Percentiles rank a stretch among this genome's conserved stretches.
Evolutionary conservation across 768 basidiomycete species (phyloP).

Genomic region (Trametes coccinea): DNA sequence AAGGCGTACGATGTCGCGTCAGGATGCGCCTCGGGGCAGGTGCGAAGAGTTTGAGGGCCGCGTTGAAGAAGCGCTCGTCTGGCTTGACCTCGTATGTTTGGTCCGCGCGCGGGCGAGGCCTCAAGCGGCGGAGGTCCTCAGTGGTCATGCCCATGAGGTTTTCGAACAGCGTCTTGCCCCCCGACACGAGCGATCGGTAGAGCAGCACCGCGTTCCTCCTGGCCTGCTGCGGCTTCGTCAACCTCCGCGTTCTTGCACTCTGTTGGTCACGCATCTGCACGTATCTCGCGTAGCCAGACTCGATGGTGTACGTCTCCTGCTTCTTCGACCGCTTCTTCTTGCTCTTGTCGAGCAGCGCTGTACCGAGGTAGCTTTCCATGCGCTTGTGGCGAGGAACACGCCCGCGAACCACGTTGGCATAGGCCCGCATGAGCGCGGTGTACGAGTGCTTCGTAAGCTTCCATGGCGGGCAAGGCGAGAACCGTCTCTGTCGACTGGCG

Average conservation of each 20-base stretch:
- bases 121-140: background rate
- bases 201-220: conserved; percentile 32
- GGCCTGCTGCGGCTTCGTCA: conserved; percentile 1
- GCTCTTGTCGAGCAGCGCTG: background rate
- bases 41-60: conserved; percentile 46
- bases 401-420: conserved; percentile 46
- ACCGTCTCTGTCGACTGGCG: conserved; percentile 45
- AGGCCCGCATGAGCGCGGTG: conserved; percentile 69
- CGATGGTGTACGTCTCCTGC: conserved; percentile 27
- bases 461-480: conserved; percentile 50
- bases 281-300: conserved; percentile 40
- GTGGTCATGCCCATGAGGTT: background rate
- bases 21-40: conserved; percentile 4
- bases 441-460: conserved; percentile 65
- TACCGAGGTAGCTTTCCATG: conserved; percentile 1
- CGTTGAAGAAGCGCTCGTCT: conserved; percentile 72
- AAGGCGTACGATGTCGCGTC: conserved; percentile 14
- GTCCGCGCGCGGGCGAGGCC: background rate
- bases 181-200: conserved; percentile 30
- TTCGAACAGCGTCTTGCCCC: conserved; percentile 16
- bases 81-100: conserved; percentile 37
- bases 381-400: conserved; percentile 16
- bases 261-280: conserved; percentile 18
- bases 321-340: conserved; percentile 8
- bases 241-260: background rate